Base-by-base conservation (phyloP, 2,329 filamentous ascomycete genomes). In the Lachnellula hyalina region DNA sequence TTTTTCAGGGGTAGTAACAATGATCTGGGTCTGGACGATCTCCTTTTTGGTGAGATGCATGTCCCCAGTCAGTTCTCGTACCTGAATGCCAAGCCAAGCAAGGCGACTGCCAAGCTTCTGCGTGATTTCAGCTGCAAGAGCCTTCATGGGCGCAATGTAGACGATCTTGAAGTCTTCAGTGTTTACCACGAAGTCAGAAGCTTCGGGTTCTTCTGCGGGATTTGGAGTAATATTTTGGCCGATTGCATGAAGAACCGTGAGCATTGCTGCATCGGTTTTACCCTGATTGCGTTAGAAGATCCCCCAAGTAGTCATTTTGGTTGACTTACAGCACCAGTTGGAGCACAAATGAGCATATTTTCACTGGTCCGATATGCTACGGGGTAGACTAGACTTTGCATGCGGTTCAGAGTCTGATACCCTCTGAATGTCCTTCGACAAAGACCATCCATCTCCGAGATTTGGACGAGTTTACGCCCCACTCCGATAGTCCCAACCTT, bases 111-210 rank as follows among this genome's bases (percentile, higher is more conserved):
- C 89, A 3, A 99, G 78, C 74, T 99, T 99, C 36, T 92, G 90
- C 0, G 94, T 97, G 41, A 99, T 88, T 73, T 99, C 94, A 7
- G 95, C 94, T 4, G 95, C 95, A 17, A 99, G 77, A 0, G 94
- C 95, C 72, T 99, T 99, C 95, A 99, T 99, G 0, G 94, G 95
- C 1, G 95, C 94, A 41, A 99, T 94, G 65, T 99, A 99, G 54
- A 99, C 91, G 64, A 99, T 93, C 73, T 99, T 97, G 80, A 97
- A 96, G 64, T 96, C 90, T 51, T 96, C 88, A 0, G 84, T 75
- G 55, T 87, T 80, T n/a, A 96, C 89, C 1, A 81, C 82, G 67
- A 96, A 96, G 40, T 96, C 88, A 0, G 80, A 85, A 0, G 87
- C 84, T 52, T 84, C 75, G 0, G 83, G 83, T 41, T 90, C 77